Percentiles rank a stretch among this genome's conserved stretches.
These are phyloP conservation scores for Litsea cubeba DNA, from an alignment of 164 flowering plant species.

Conservation along the genomic window DNA sequence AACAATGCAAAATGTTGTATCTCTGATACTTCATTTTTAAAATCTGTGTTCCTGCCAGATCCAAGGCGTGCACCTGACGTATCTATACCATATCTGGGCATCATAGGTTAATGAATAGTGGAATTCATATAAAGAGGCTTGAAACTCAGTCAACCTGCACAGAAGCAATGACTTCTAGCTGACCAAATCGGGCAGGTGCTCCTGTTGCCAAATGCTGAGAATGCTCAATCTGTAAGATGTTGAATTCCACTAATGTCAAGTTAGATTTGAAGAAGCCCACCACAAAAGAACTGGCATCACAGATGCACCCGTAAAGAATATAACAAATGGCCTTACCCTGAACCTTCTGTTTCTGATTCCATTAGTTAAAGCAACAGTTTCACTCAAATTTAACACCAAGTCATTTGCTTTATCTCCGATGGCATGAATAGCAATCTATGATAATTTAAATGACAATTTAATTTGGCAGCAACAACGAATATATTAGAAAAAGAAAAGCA, in stretches of 20 bases:
- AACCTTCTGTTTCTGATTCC: conserved; percentile 74
- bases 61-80: too few relatives aligned
- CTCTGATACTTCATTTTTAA: too few relatives aligned
- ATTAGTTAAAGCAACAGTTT: conserved; percentile 47
- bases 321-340: conserved; percentile 47
- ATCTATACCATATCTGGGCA: too few relatives aligned
- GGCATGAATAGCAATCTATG: conserved; percentile 91
- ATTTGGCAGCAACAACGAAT: not conserved
- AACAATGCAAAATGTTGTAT: too few relatives aligned
- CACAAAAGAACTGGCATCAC: not conserved
- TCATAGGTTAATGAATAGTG: not conserved
- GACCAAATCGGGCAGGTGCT: conserved; percentile 60
- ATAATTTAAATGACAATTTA: conserved; percentile 1
- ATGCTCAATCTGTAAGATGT: conserved; percentile 76
- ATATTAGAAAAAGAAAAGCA: not conserved
- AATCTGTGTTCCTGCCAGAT: too few relatives aligned
- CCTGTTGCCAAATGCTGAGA: conserved; percentile 89
- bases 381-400: conserved; percentile 63
- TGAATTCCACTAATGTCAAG: not conserved
- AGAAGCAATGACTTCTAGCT: conserved; percentile 72
- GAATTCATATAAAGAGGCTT: not conserved
- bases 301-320: not conserved
- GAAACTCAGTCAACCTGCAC: conserved; percentile 54
- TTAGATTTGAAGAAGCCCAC: conserved; percentile 1
- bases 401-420: conserved; percentile 96